Base-by-base conservation (phyloP, 495 filamentous ascomycete species). In the Aspergillus hancockii region DNA sequence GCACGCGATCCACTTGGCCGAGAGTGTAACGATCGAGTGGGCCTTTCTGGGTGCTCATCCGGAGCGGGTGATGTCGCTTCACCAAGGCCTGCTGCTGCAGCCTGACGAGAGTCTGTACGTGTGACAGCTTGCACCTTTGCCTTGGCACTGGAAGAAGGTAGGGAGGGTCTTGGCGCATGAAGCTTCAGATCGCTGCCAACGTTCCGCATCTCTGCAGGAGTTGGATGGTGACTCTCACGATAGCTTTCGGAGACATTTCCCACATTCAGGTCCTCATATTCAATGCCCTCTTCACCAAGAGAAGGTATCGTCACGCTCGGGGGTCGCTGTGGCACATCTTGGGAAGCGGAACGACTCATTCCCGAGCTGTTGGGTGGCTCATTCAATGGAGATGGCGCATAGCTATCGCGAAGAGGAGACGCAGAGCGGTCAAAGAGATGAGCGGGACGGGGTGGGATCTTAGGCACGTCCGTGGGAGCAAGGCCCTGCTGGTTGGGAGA, bases 91-190 rank as follows among this genome's bases (percentile, higher is more conserved):
- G 88, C 90, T 30, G 90, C 85, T 16, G 90, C 90, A 58, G 91
- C 91, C 68, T 89, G 85, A 45, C 85, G 81, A 31, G 91, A 94
- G 72, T 97, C 93, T 40, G 92, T 96, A 59, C 91, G 88, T 43
- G 93, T 96, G 46, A 97, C 91, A 2, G 83, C 74, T 65, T 88
- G 85, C 53, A 96, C 88, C 61, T 87, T 81, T 67, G 88, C 83
- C 76, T 91, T 93, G 49, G 91, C 91, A 66, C 85, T 91, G 19
- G 84, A 84, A 21, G 78, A 80, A 5, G 91, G 88, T 63, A 95
- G 78, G 3, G 91, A 93, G 7, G 93, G 91, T 74, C 87, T 95
- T n/a, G 93, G 93, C 52, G 92, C 91, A 75, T 95, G 87, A 28
- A 97, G 83, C 71, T 93, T 88, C 59, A 97, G 75, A 68, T 96